Conservation (phyloP, 164 flowering plant species). For the Hamamelis virginiana region DNA sequence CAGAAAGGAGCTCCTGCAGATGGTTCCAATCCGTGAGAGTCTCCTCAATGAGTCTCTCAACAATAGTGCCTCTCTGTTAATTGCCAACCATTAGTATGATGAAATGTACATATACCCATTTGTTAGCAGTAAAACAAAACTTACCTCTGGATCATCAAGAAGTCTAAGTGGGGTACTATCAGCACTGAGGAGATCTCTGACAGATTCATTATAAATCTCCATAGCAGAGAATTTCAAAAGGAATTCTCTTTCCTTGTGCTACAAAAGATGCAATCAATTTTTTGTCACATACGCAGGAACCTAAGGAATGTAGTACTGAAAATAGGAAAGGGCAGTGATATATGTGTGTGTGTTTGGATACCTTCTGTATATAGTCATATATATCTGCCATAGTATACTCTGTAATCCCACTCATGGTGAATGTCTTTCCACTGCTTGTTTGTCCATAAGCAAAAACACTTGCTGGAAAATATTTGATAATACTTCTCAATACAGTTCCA, state of each 20-base stretch:
- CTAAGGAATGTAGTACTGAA: neutral
- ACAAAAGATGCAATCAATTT: conserved; percentile 20
- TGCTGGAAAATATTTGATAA: conserved; percentile 46
- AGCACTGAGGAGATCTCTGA: conserved; percentile 72
- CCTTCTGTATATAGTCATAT: conserved; percentile 66
- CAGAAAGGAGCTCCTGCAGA: conserved; percentile 44
- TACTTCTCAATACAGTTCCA: neutral
- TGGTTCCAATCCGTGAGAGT: conserved; percentile 48
- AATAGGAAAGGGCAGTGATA: neutral
- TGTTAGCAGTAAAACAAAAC: conserved; percentile 15
- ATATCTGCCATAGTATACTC: conserved; percentile 75
- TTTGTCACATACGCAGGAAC: neutral
- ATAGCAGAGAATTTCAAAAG: conserved; percentile 83
- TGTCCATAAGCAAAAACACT: conserved; percentile 97
- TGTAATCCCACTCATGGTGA: conserved; percentile 87
- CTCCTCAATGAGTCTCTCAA: conserved; percentile 64
- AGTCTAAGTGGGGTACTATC: conserved; percentile 80
- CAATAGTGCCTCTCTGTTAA: conserved; percentile 44
- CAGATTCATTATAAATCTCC: conserved; percentile 95
- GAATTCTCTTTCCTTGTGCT: conserved; percentile 83
- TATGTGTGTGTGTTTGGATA: conserved; percentile 16
- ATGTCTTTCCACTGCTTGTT: conserved; percentile 98
- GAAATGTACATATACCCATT: neutral
- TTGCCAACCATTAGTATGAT: neutral
- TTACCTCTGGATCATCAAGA: conserved; percentile 98